Evolutionary conservation across 768 basidiomycete species (phyloP), one percentile per base, ranked within the genome.

Genomic region (Boletus sp.): DNA sequence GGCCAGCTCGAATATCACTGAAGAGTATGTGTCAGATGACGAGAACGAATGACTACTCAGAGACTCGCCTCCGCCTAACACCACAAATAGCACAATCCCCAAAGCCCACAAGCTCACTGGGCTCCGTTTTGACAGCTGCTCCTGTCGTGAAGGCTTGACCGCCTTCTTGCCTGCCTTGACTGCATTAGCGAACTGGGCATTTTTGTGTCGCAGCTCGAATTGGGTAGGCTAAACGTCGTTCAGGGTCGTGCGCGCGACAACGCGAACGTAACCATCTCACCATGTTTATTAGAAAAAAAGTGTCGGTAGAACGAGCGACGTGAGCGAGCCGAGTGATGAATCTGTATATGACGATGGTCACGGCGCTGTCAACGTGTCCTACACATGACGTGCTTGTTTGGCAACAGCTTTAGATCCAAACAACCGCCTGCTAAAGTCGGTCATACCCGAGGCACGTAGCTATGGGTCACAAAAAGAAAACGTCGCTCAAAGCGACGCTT

Each of bases 161-260:
- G 88, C 83, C 47, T 89, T 89, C 79, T 90, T 92, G 64, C 91
- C 91, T 37, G 81, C 72, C 60, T 82, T 83, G 60, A 83, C 86
- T 58, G 85, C 84, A 57, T 79, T 83, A 40, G 86, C 88, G 73
- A 94, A 94, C 74, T 91, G 87, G 55, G 80, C 81, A 72, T 92
- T 94, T 72, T 84, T 83, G 67, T 85, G 83, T 64, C 89, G 86
- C 74, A 92, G 80, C 66, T 92, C 90, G 70, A 89, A 91, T 77
- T 89, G 83, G 53, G 87, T 90, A 52, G 90, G 89, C 89, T 91
- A 65, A 5, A 47, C 40, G 3, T 24, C 33, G 0, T 18, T 51
- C 14, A 67, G 55, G 7, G 5, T 11, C 4, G 7, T 11, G 28
- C 3, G 15, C 20, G 32, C 14, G 2, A 10, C 14, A 5, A 28